These are phyloP conservation scores for Eimeria maxima DNA, from an alignment of 169 alveolate genomes.

Conservation along the genomic window DNA sequence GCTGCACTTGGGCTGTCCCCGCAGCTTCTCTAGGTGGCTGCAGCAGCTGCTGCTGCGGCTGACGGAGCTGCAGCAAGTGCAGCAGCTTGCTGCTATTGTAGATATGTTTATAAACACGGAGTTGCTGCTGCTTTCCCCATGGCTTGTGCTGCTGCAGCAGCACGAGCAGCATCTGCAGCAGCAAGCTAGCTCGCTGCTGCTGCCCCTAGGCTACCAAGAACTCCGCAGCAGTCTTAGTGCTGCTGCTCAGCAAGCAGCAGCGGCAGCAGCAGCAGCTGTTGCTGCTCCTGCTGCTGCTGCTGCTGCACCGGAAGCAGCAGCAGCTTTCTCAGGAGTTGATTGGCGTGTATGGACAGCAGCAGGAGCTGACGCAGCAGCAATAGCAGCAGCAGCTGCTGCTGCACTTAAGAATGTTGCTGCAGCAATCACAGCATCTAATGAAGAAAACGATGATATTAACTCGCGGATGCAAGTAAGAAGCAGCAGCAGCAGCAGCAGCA, in stretches of 20 bases:
- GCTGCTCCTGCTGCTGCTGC: too few species aligned
- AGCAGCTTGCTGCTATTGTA: not conserved
- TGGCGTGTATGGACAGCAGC: too few species aligned
- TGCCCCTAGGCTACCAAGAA: not conserved
- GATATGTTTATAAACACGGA: slow-evolving; percentile 23
- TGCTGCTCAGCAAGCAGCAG: not conserved
- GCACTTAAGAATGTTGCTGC: not conserved
- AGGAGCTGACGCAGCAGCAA: too few species aligned
- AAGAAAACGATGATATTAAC: not conserved
- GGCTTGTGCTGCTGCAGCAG: not conserved
- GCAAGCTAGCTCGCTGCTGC: slow-evolving; percentile 21
- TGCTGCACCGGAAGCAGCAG: too few species aligned
- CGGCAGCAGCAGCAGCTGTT: slow-evolving; percentile 9
- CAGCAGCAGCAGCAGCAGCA: slow-evolving; percentile 13
- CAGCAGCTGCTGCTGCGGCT: slow-evolving; percentile 54
- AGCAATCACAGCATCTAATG: not conserved
- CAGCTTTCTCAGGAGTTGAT: too few species aligned
- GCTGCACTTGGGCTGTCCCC: slow-evolving; percentile 28
- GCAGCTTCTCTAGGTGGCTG: slow-evolving; percentile 15
- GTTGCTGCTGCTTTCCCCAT: not conserved
- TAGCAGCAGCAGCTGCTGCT: slow-evolving; percentile 16
- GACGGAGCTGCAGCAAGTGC: too few species aligned
- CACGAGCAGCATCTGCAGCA: slow-evolving; percentile 6
- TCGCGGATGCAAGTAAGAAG: not conserved
- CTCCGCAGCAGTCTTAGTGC: not conserved